These are phyloP conservation scores for Penicillium sumatraense DNA, from an alignment of 2,329 filamentous ascomycete species.

Conservation along the genomic window DNA sequence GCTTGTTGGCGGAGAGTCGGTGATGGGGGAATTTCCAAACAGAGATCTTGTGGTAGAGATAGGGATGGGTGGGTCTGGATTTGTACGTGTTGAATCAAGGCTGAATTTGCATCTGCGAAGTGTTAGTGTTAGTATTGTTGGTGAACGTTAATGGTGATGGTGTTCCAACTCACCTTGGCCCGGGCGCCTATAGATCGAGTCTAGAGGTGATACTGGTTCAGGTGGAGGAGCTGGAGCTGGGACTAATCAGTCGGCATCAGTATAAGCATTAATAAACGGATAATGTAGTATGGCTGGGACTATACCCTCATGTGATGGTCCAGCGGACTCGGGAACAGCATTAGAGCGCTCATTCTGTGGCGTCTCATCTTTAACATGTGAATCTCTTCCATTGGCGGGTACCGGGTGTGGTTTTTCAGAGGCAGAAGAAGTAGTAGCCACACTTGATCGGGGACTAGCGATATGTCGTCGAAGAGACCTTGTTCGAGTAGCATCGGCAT, in stretches of 20 bases:
- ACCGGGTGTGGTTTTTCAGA: slow-evolving; percentile 32
- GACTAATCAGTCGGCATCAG: slow-evolving; percentile 21
- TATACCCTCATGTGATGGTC: slow-evolving; percentile 24
- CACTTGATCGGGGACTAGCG: slow-evolving; percentile 32
- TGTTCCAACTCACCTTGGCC: slow-evolving; percentile 58
- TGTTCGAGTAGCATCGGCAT: slow-evolving; percentile 26
- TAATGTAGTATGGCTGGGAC: background rate
- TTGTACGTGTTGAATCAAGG: slow-evolving; percentile 69
- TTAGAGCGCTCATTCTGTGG: too few relatives aligned
- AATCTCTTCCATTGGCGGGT: slow-evolving; percentile 26
- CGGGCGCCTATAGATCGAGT: slow-evolving; percentile 48
- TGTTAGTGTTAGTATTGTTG: too few relatives aligned
- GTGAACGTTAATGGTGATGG: too few relatives aligned
- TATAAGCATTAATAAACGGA: background rate
- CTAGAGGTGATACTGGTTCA: slow-evolving; percentile 39
- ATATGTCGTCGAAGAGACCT: slow-evolving; percentile 44
- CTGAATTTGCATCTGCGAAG: slow-evolving; percentile 62
- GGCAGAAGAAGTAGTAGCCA: slow-evolving; percentile 20
- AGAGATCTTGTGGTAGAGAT: slow-evolving; percentile 64
- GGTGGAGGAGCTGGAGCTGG: slow-evolving; percentile 26
- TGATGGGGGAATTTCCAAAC: slow-evolving; percentile 68
- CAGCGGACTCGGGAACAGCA: too few relatives aligned
- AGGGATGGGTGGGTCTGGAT: slow-evolving; percentile 71
- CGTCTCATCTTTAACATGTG: slow-evolving; percentile 21
- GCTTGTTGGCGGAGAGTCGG: slow-evolving; percentile 71